Conservation (phyloP, 768 basidiomycete genomes). For the Podaxis pistillaris region DNA sequence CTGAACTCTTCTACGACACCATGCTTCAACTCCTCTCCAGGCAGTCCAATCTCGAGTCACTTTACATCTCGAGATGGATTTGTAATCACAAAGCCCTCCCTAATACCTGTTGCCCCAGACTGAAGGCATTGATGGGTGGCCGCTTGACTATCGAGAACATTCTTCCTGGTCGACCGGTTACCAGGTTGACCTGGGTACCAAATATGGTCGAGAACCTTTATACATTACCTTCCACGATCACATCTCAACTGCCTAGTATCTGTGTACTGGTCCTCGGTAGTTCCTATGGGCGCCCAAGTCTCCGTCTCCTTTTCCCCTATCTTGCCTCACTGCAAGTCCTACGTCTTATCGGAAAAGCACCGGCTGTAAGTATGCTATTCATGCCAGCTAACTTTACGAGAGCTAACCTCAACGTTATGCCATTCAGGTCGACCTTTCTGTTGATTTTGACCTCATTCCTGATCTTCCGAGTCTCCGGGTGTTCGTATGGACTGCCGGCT, state of each 20-base stretch:
- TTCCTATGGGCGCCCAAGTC: neutral
- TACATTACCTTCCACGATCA: neutral
- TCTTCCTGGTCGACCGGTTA: neutral
- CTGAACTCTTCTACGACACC: neutral
- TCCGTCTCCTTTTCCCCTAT: neutral
- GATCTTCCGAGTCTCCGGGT: neutral
- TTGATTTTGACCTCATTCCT: neutral
- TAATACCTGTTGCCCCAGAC: neutral
- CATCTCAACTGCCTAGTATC: neutral
- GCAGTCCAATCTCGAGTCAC: neutral
- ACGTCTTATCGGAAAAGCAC: neutral
- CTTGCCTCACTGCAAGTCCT: slow-evolving; percentile 1
- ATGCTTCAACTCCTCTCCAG: neutral
- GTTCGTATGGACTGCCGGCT: slow-evolving; percentile 6
- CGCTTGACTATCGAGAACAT: neutral
- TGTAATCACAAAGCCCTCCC: neutral
- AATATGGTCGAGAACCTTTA: neutral
- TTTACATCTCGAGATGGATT: neutral
- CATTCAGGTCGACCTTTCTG: neutral
- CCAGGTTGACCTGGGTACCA: slow-evolving; percentile 1
- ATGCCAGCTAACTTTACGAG: neutral
- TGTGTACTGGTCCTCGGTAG: neutral
- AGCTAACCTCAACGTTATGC: neutral
- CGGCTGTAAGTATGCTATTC: neutral
- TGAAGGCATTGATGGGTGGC: slow-evolving; percentile 1